Evolutionary conservation across 129 eudicot species (phyloP).

Genomic region (Flaveria brownii): DNA sequence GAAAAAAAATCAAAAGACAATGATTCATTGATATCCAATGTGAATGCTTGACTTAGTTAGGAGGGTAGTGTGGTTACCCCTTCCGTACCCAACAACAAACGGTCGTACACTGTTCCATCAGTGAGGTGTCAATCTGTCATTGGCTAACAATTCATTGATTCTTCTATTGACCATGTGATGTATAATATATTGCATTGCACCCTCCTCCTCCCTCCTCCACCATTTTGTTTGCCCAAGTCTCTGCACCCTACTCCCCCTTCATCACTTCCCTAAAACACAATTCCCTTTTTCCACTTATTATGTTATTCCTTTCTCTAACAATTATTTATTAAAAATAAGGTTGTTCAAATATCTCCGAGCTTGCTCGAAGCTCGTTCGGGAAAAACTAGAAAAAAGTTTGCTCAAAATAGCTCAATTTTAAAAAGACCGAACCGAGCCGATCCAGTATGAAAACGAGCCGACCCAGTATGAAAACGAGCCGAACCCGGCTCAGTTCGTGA

Average conservation of each 20-base stretch:
- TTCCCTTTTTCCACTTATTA: background rate
- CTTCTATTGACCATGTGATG: constrained; percentile 33
- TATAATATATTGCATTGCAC: constrained; percentile 6
- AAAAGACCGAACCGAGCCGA: no score
- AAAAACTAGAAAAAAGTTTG: no score
- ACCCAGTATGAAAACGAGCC: no score
- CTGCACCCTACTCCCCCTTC: background rate
- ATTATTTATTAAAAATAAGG: no score
- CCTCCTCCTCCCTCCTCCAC: constrained; percentile 16
- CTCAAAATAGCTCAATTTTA: no score
- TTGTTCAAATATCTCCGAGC: no score
- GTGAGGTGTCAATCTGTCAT: constrained; percentile 31
- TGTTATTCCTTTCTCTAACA: no score
- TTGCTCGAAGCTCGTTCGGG: no score
- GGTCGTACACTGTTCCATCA: constrained; percentile 17
- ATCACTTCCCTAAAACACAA: background rate
- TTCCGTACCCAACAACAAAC: constrained; percentile 29
- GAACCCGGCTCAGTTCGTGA: no score
- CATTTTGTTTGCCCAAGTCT: constrained; percentile 30
- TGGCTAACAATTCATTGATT: constrained; percentile 26
- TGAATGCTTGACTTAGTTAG: constrained; percentile 35
- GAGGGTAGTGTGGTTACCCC: constrained; percentile 3
- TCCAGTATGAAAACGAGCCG: no score
- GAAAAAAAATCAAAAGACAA: constrained; percentile 16
- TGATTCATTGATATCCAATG: constrained; percentile 36